Percentiles rank a stretch among this genome's conserved stretches.
phyloP scores from a whole-genome alignment of 1,139 yeast species.

The Nakaseomyces bracarensis region DNA sequence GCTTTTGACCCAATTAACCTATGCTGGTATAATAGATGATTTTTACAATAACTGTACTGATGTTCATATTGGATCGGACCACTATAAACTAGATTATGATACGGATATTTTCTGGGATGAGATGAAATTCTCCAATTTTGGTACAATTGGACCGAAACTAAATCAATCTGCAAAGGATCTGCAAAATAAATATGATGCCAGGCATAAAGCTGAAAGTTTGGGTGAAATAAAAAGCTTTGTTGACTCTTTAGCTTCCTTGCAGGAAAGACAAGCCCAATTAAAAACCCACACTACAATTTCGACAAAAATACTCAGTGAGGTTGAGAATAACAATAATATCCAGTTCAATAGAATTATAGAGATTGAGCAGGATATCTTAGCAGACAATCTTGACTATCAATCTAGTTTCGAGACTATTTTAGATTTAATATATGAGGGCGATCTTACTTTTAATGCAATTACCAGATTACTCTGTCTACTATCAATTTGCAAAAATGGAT shows the following conservation, averaged over 20 bases:
- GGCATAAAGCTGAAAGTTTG: conserved; percentile 52
- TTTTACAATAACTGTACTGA: conserved; percentile 27
- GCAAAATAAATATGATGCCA: conserved; percentile 59
- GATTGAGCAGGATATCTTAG: conserved; percentile 50
- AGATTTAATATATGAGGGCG: conserved; percentile 24
- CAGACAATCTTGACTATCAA: conserved; percentile 20
- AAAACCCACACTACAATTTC: conserved; percentile 72
- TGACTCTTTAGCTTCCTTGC: conserved; percentile 57
- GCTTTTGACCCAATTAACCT: conserved; percentile 66
- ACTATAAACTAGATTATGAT: conserved; percentile 19
- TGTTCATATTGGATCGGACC: conserved; percentile 20
- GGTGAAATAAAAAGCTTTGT: conserved; percentile 67
- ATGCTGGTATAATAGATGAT: conserved; percentile 77
- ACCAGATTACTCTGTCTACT: conserved; percentile 23
- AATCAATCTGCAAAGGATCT: conserved; percentile 62
- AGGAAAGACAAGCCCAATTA: conserved; percentile 57
- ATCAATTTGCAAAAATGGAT: conserved; percentile 23
- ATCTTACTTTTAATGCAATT: conserved; percentile 14
- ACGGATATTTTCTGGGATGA: conserved; percentile 39
- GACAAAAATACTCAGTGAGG: conserved; percentile 52
- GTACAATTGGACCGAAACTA: conserved; percentile 65
- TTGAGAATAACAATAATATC: conserved; percentile 36
- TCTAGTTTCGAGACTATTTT: conserved; percentile 20
- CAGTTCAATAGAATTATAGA: conserved; percentile 51
- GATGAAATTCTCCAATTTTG: conserved; percentile 64